Percentiles rank a stretch among this genome's conserved stretches.
phyloP scores from a whole-genome alignment of 176 grass and related monocot species.

The Aegilops speltoides region DNA sequence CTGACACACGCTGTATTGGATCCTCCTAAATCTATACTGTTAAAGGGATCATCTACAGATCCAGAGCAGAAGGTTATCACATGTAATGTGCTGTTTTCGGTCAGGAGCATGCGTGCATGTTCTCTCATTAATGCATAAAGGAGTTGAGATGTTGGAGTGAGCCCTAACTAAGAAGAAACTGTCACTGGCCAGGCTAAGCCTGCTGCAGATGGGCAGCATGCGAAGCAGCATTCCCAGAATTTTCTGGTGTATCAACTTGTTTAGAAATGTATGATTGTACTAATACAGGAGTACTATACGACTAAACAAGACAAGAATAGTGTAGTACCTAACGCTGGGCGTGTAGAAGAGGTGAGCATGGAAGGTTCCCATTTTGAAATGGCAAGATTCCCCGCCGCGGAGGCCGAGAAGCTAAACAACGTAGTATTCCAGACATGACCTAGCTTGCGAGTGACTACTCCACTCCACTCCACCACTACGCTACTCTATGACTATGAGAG shows the following conservation, averaged over 20 bases:
- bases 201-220: background rate
- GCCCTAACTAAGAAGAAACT: background rate
- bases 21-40: background rate
- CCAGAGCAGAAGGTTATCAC: background rate
- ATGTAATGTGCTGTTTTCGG: background rate
- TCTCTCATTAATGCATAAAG: background rate
- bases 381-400: background rate
- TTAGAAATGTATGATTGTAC: background rate
- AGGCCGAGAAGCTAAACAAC: constrained; percentile 12
- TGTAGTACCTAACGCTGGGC: background rate
- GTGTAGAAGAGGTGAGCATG: constrained; percentile 17
- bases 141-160: background rate
- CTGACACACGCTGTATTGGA: background rate
- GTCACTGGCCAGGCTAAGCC: too few relatives aligned
- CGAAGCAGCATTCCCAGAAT: background rate
- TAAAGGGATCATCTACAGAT: background rate
- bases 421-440: background rate
- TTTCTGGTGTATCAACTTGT: background rate
- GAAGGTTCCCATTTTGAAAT: constrained; percentile 40
- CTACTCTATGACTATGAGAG: background rate
- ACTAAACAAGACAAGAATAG: background rate
- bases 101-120: background rate
- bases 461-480: too few relatives aligned
- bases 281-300: background rate
- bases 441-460: constrained; percentile 2